Evolutionary conservation across 192 early-diverging fungal species (phyloP).

Genomic region (Coemansia pectinata): DNA sequence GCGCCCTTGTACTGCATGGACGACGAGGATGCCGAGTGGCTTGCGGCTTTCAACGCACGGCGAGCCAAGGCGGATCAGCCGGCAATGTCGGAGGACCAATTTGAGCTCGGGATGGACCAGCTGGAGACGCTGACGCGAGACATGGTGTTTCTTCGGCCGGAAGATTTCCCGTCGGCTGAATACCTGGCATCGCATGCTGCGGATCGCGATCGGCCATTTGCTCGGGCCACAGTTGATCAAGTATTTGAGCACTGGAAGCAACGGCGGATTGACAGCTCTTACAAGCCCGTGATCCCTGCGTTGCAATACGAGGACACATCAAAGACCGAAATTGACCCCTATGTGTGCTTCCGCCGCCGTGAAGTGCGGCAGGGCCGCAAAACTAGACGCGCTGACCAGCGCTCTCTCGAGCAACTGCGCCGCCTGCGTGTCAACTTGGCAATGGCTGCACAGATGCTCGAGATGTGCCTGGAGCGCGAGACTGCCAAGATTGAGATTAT

Average conservation of each 20-base stretch:
- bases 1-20: constrained; percentile 89
- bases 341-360: constrained; percentile 95
- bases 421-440: constrained; percentile 75
- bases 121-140: constrained; percentile 75
- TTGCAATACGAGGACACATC: constrained; percentile 65
- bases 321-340: constrained; percentile 83
- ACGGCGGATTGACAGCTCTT: constrained; percentile 22
- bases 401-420: constrained; percentile 82
- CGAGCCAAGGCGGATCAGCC: neutral
- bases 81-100: constrained; percentile 65
- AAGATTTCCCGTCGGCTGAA: constrained; percentile 45
- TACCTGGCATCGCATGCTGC: constrained; percentile 36
- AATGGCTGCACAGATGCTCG: constrained; percentile 71
- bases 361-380: constrained; percentile 88
- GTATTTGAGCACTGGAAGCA: constrained; percentile 48
- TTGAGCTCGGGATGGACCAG: constrained; percentile 78
- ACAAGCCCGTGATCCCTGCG: constrained; percentile 30
- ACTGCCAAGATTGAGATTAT: constrained; percentile 71
- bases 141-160: constrained; percentile 47
- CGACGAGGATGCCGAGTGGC: constrained; percentile 79
- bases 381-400: constrained; percentile 81
- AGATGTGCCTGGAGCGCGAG: constrained; percentile 80
- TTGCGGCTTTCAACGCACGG: constrained; percentile 37
- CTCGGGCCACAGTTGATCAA: neutral
- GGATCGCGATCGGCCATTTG: constrained; percentile 37